Evolutionary conservation across 1,284 basidiomycete genomes (phyloP), one percentile per base, ranked within the genome.

Genomic region (Ustilago nuda): DNA sequence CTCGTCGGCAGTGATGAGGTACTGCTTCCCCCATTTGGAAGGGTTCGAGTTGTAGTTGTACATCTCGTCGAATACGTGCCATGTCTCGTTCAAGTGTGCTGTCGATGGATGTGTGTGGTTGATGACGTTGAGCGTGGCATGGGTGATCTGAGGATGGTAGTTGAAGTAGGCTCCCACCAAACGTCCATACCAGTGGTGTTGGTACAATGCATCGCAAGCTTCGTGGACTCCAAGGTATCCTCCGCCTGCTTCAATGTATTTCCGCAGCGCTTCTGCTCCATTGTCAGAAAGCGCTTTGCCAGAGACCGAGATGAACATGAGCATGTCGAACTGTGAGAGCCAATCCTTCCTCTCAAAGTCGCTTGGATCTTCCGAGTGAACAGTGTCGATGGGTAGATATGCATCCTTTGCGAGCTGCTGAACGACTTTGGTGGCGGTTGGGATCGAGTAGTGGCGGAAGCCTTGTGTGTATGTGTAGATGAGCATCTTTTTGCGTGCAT

Each of bases 171-270:
- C 75, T 11, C 81, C 81, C 6, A 81, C 76, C 48, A 82, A 55
- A 23, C 73, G 66, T 17, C 74, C 71, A 56, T 82, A 82, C 81
- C 81, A 82, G 46, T 69, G 68, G 36, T 72, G 64, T 15, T 78
- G 19, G 59, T 77, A 72, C 33, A 79, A 61, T 8, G 75, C 70
- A 65, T 79, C 78, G 43, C 73, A 78, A 1, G 75, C 81, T 60
- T 81, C 81, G 66, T 82, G 81, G 4, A 80, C 72, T 23, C 81
- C 79, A 5, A 82, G 46, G 61, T 73, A 82, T n/a, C 81, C 81
- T 13, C 81, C 81, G 12, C 81, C 81, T 12, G 66, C 67, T 46
- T 82, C 70, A 15, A 82, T 81, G 68, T 82, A 82, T 23, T 73
- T 41, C 17, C 75, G 66, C 56, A 82, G 32, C 12, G 66, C 65